Evolutionary conservation across 2,329 filamentous ascomycete species (phyloP).

Genomic region (Corniculantispora saksenae): DNA sequence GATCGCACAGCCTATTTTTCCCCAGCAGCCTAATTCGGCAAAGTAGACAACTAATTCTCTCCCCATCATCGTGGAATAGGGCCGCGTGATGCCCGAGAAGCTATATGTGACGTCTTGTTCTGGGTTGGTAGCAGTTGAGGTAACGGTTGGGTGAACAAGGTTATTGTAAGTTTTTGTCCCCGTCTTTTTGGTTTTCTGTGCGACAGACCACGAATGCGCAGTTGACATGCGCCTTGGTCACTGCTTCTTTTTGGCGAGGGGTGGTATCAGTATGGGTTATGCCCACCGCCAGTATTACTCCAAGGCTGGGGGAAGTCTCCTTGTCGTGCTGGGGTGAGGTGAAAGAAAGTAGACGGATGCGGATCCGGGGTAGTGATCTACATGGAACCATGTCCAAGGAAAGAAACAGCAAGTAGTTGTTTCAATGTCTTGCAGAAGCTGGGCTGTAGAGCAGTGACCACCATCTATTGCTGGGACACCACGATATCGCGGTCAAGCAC

Average conservation of each 20-base stretch:
- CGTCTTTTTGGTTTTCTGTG: neutral
- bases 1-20: neutral
- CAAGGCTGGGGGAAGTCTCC: too few species aligned
- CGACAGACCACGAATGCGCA: neutral
- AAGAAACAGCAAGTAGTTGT: neutral
- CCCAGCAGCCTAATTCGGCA: conserved; percentile 8
- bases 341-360: neutral
- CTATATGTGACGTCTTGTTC: neutral
- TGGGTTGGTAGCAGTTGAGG: neutral
- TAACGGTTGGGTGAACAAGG: neutral
- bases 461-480: neutral
- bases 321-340: neutral
- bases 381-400: too few species aligned
- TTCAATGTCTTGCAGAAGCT: too few species aligned
- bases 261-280: neutral
- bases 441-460: too few species aligned
- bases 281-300: neutral
- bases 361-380: conserved; percentile 1
- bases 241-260: neutral
- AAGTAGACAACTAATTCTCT: neutral
- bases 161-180: neutral
- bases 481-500: neutral
- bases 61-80: neutral
- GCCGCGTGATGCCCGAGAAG: conserved; percentile 11
- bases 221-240: neutral